Base-by-base conservation (phyloP, 306 rosid species). In the Abrus pulchellus region DNA sequence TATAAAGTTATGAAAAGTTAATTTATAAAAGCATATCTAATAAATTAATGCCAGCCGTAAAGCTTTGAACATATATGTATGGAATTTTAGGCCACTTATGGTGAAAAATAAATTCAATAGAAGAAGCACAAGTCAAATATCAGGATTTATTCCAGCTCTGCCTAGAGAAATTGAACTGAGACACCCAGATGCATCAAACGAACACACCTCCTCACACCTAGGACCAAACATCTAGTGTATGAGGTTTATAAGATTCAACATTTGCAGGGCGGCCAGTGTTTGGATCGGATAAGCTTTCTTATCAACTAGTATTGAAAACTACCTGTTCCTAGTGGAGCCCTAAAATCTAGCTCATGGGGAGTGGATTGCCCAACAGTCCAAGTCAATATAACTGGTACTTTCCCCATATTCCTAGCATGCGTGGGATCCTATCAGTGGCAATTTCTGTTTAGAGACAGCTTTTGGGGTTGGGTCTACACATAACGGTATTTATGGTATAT, bases 391-490 rank as follows among this genome's bases (percentile, higher is more conserved):
- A 55, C 9, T 10, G 20, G 61, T 55, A 55, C 32, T 20, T 52
- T 20, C 10, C 28, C 10, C 33, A 55, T 27, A 44, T 44, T 5
- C 5, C 56, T 52, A 13, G 56, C 7, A 14, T 12, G 4, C 13
- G 27, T 52, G 27, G 56, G 56, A 52, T 52, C 56, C 56, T 52
- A 12, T 12, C 4, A 53, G 63, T 53, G 68, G 52, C 60, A 52
- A 70, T 45, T 68, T 82, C 11, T 76, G 60, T 14, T 49, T 49
- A 29, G 68, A 38, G 59, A 75, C 47, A 53, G 49, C 59, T 36
- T 62, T 82, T 67, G 30, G 67, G 64, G 72, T 59, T 6, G 12
- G 29, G 5, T 63, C 75, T 41, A 52, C 33, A 49, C 29, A 65
- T n/a, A 36, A 54, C 55, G 34, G 56, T 65, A 40, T 57, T 45